These are phyloP conservation scores for Hypericum androsaemum DNA, from an alignment of 345 rosid genomes.

Conservation along the genomic window DNA sequence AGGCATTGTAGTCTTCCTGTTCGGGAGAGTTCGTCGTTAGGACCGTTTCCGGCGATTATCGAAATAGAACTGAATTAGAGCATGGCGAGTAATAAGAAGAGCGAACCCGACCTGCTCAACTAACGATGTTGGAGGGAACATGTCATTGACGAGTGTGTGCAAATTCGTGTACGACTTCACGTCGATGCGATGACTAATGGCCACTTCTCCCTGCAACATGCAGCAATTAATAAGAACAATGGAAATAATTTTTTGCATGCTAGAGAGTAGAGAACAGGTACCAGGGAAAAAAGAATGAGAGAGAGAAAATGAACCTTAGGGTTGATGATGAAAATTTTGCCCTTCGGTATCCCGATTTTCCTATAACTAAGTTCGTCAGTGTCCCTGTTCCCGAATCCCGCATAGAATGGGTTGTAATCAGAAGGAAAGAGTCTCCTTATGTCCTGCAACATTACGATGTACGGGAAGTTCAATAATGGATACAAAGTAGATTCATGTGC, in stretches of 20 bases:
- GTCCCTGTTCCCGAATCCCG: slow-evolving; percentile 88
- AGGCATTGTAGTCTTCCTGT: slow-evolving; percentile 80
- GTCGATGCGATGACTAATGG: slow-evolving; percentile 64
- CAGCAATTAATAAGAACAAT: background rate
- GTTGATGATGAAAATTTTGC: slow-evolving; percentile 83
- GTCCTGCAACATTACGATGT: slow-evolving; percentile 39
- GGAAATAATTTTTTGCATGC: background rate
- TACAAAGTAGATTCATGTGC: no score
- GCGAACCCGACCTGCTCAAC: slow-evolving; percentile 54
- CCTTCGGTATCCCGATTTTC: slow-evolving; percentile 88
- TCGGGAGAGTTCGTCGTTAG: no score
- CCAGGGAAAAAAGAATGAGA: background rate
- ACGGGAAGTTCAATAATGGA: slow-evolving; percentile 1
- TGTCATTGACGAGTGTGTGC: slow-evolving; percentile 83
- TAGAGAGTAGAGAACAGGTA: no score
- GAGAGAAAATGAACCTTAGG: slow-evolving; percentile 48
- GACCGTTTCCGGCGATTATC: no score
- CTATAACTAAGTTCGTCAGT: slow-evolving; percentile 85
- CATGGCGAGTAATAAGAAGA: no score
- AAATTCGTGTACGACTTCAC: slow-evolving; percentile 73
- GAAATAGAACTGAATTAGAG: no score
- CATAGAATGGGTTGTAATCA: slow-evolving; percentile 85
- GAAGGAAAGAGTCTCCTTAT: slow-evolving; percentile 76
- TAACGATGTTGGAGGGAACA: slow-evolving; percentile 77
- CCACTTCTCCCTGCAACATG: slow-evolving; percentile 70